These are phyloP conservation scores for Carex arenaria DNA, from an alignment of 202 grass and related monocot species.

Conservation along the genomic window DNA sequence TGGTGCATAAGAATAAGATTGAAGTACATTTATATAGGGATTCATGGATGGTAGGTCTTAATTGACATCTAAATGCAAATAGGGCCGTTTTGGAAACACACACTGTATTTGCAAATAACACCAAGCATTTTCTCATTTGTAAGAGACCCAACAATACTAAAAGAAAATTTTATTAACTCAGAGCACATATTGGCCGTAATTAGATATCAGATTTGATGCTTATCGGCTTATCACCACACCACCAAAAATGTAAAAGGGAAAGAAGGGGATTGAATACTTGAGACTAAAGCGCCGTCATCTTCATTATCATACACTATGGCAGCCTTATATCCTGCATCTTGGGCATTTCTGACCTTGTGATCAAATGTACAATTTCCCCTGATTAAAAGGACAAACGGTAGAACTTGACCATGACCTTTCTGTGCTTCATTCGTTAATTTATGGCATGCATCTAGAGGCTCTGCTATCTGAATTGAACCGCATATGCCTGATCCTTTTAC, in stretches of 20 bases:
- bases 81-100: background rate
- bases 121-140: background rate
- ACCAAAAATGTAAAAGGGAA: background rate
- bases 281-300: constrained; percentile 52
- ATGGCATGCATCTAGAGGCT: constrained; percentile 72
- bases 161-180: background rate
- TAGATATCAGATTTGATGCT: background rate
- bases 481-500: constrained; percentile 73
- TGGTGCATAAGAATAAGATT: no score
- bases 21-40: background rate
- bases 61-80: background rate
- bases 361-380: constrained; percentile 90
- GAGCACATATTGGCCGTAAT: background rate
- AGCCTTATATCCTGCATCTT: constrained; percentile 90
- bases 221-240: background rate
- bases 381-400: constrained; percentile 62
- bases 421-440: constrained; percentile 42
- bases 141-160: background rate
- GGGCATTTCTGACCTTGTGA: constrained; percentile 70
- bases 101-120: background rate
- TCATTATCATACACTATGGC: constrained; percentile 87
- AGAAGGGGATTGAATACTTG: constrained; percentile 48
- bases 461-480: constrained; percentile 53
- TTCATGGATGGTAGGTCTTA: background rate
- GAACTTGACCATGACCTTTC: constrained; percentile 27